Conservation (phyloP, 1,139 yeast species). For the Pichia cactophila region DNA sequence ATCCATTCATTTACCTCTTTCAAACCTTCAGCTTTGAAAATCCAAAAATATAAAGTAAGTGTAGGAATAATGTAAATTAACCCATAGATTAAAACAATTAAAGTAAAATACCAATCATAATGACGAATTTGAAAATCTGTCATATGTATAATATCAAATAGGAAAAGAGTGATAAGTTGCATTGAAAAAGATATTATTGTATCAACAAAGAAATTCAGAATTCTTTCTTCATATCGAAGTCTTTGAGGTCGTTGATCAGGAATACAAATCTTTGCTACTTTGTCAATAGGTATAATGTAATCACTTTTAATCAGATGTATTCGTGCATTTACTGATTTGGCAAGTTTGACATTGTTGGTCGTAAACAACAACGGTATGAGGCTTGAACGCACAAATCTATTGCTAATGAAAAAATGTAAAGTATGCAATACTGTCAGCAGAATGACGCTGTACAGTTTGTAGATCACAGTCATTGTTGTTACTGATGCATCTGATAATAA, state of each 20-base stretch:
- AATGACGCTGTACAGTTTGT: slow-evolving; percentile 2
- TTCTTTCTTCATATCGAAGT: background rate
- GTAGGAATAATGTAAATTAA: slow-evolving; percentile 25
- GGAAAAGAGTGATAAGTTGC: slow-evolving; percentile 22
- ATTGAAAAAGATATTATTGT: slow-evolving; percentile 22
- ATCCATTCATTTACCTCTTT: background rate
- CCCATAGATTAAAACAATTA: slow-evolving; percentile 17
- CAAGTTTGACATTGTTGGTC: slow-evolving; percentile 4
- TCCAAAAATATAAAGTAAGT: slow-evolving; percentile 11
- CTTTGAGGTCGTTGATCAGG: background rate
- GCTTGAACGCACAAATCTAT: slow-evolving; percentile 7
- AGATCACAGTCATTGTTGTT: background rate
- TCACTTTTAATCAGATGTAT: slow-evolving; percentile 4
- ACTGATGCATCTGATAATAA: no score
- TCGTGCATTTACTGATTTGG: slow-evolving; percentile 8
- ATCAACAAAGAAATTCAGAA: slow-evolving; percentile 17
- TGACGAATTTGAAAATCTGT: slow-evolving; percentile 16
- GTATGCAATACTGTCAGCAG: slow-evolving; percentile 2
- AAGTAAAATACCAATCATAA: slow-evolving; percentile 23
- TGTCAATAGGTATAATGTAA: slow-evolving; percentile 3
- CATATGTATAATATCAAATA: slow-evolving; percentile 22
- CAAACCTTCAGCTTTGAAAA: slow-evolving; percentile 1
- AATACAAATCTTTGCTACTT: background rate
- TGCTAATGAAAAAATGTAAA: slow-evolving; percentile 4
- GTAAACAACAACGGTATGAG: slow-evolving; percentile 10